Conservation (phyloP, 1,284 basidiomycete species). For the Malassezia obtusa region DNA sequence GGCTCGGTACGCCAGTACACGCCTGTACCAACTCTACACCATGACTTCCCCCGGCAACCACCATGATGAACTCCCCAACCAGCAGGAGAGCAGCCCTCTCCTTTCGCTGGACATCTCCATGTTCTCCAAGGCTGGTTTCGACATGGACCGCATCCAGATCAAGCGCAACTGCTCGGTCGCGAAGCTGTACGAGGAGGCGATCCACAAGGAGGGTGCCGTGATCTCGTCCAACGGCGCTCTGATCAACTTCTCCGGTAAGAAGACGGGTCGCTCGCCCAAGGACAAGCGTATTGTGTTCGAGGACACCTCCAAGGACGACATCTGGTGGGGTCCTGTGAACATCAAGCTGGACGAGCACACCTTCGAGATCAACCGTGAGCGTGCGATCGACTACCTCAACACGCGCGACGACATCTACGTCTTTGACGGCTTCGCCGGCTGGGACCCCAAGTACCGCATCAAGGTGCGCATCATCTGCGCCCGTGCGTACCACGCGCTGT, state of each 20-base stretch:
- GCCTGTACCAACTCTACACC: slow-evolving; percentile 1
- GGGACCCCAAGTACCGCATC: slow-evolving; percentile 98
- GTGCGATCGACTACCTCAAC: slow-evolving; percentile 98
- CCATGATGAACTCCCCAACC: slow-evolving; percentile 40
- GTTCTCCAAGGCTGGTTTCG: slow-evolving; percentile 98
- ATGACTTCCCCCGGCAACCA: slow-evolving; percentile 48
- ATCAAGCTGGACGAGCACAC: slow-evolving; percentile 98
- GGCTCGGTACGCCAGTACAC: background rate
- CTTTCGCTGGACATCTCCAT: slow-evolving; percentile 71
- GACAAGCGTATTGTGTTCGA: slow-evolving; percentile 99
- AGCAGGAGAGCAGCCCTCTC: slow-evolving; percentile 22
- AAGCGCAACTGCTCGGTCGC: slow-evolving; percentile 94
- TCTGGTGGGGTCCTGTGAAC: slow-evolving; percentile 99
- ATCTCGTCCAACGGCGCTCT: slow-evolving; percentile 90
- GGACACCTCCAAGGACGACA: slow-evolving; percentile 89
- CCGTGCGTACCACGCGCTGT: slow-evolving; percentile 95
- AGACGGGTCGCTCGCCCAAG: slow-evolving; percentile 94
- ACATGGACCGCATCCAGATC: slow-evolving; percentile 59
- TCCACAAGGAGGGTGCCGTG: slow-evolving; percentile 94
- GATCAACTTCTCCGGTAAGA: slow-evolving; percentile 99
- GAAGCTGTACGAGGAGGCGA: slow-evolving; percentile 93
- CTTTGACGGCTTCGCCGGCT: slow-evolving; percentile 94
- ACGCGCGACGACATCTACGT: slow-evolving; percentile 95
- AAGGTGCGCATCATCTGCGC: slow-evolving; percentile 99
- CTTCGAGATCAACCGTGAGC: slow-evolving; percentile 99